Base-by-base conservation (phyloP, 176 grass and related monocot species). In the Juncus effusus region DNA sequence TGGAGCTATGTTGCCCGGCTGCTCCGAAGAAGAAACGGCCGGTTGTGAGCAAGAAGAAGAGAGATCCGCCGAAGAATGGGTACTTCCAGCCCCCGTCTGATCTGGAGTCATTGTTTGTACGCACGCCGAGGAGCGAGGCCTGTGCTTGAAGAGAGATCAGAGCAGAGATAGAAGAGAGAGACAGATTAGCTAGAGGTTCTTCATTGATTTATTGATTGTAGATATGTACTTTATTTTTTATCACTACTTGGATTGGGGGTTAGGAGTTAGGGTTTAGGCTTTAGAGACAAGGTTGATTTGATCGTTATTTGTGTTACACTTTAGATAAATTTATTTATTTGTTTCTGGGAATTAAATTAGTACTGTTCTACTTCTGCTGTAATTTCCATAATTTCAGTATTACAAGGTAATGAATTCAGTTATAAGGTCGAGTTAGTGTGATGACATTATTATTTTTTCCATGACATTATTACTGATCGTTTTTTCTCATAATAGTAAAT, bases 41-140 rank as follows among this genome's bases (percentile, higher is more conserved):
- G 0, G 72, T 81, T 56, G 59, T 78, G 4, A 77, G 72, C 63
- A 28, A 60, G 51, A 85, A 83, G 82, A 79, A 77, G 55, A 70
- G 82, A 3, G 47, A 44, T 61, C 85, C 85, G 51, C 90, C 90
- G 3, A 94, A 88, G 90, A 94, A 94, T 55, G 85, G 90, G 38
- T 94, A 94, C 79, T 94, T 94, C 73, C 85, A 94, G 68, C 85
- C 85, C 5, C 82, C 90, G 7, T 59, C 69, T 59, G 85, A 88
- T 78, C 76, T 94, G 59, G 90, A 94, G 79, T 66, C 79, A 1
- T 73, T 94, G 13, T 94, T 94, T 67, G 79, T 77, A 13, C 85
- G 87, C 9, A 70, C 56, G 42, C 85, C 90, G 1, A 63, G 82
- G 37, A 77, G 79, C 40, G 81, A 94, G 60, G 63, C 79, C 6